A percentile compares a stretch with the other conserved stretches of the same genome.
These are phyloP conservation scores for Ophiorrhiza pumila DNA, from an alignment of 257 asterid genomes.

Conservation along the genomic window DNA sequence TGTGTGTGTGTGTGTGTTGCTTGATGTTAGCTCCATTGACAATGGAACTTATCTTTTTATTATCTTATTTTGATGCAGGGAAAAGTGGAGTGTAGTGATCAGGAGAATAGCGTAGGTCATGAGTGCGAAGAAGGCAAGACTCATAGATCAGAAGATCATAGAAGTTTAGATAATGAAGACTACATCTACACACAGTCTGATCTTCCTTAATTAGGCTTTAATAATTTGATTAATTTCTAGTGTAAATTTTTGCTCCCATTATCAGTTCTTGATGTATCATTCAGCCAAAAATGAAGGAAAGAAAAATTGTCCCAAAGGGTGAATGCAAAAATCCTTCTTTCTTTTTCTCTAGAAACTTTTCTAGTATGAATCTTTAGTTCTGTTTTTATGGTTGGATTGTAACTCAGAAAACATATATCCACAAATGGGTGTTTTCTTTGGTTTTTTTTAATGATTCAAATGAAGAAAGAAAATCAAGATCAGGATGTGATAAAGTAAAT, in stretches of 20 bases:
- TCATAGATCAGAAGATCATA: slow-evolving; percentile 17
- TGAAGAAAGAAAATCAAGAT: background rate
- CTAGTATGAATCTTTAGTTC: background rate
- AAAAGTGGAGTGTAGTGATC: slow-evolving; percentile 18
- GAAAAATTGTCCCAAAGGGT: background rate
- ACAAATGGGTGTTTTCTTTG: no score
- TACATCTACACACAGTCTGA: slow-evolving; percentile 48
- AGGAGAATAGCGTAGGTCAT: slow-evolving; percentile 16
- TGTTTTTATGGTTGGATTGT: background rate
- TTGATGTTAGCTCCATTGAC: background rate
- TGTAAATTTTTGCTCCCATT: background rate
- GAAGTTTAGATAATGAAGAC: slow-evolving; percentile 39
- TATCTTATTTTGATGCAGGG: slow-evolving; percentile 24
- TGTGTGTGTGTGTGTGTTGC: no score
- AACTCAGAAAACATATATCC: background rate
- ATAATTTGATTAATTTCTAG: background rate
- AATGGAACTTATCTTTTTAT: background rate
- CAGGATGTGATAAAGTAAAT: no score
- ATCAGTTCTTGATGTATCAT: background rate
- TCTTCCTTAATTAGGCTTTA: slow-evolving; percentile 28
- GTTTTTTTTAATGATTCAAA: no score
- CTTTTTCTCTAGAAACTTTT: background rate
- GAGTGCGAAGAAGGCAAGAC: slow-evolving; percentile 25
- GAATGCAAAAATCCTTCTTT: background rate
- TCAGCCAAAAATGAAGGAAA: background rate